Base-by-base conservation (phyloP, 768 basidiomycete species). In the Serpula lacrymans region DNA sequence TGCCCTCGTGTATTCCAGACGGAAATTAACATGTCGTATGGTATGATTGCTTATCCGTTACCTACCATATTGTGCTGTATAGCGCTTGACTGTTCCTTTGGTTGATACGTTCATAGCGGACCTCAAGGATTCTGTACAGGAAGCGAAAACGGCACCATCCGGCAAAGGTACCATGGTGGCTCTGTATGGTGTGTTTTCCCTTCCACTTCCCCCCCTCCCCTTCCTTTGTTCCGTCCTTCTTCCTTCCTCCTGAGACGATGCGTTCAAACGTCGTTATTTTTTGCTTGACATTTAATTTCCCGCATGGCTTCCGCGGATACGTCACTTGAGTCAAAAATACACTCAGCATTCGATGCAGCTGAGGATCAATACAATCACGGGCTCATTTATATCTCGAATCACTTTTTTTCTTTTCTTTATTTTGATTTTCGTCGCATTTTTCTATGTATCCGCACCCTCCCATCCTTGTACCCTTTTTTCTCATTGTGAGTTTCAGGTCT, bases 161-260 rank as follows among this genome's bases (percentile, higher is more conserved):
- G 84, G 84, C 5, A 77, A 83, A 53, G 95, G 95, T 6, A 78
- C 79, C 22, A 94, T 97, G 92, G 91, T 96, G 3, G 75, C 84
- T 11, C 58, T 98, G 10, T 98, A 96, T 55, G 93, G 93, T 93
- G 44, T 40, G 79, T 68, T 11, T 18, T 36, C 14, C 11, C 4
- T 37, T 9, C 12, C 18, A 32, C 31, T 35, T 2, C 26, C 16
- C 3, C 18, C 14, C 13, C 14, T 29, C 6, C 11, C 23, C 14
- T 16, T 18, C n/a, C 20, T 14, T 20, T 30, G 9, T n/a, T 47
- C 44, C 28, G 33, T 38, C 20, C 25, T 13, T 9, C 17, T 11
- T 34, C 10, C 33, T 34, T n/a, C n/a, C n/a, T n/a, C n/a, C n/a
- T n/a, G n/a, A n/a, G n/a, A n/a, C n/a, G n/a, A n/a, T n/a, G n/a